Base-by-base conservation (phyloP, 305 asterid species). In the Fraxinus dipetala region DNA sequence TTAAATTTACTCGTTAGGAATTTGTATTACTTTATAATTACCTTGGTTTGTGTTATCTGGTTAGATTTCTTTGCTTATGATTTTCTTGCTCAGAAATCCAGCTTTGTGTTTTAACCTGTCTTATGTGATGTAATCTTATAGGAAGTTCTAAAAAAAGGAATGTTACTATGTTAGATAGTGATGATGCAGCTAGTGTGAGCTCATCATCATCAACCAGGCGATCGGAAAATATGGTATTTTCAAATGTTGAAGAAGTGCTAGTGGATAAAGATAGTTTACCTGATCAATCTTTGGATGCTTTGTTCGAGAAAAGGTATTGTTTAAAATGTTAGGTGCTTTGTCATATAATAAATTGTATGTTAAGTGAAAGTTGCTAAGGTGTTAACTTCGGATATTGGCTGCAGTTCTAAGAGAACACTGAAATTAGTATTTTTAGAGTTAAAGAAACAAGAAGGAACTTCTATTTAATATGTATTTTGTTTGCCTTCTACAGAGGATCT, bases 251-350 rank as follows among this genome's bases (percentile, higher is more conserved):
- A 87, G 98, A 94, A 63, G 90, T 91, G 83, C 85, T 87, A 78
- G 84, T 88, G 63, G 93, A 88, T 26, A 91, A 84, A 84, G 99
- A 91, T 40, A 72, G 84, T 74, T 22, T 93, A 83, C 97, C 93
- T 82, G 99, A 95, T 85, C 92, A 92, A 67, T 84, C 85, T 65
- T 76, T 95, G 84, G 99, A 95, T 80, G 93, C 90, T 78, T 90
- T 95, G 78, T 95, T 85, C 28, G 98, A 95, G 89, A 95, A 94
- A 87, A 93, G 99, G 99, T 95, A 82, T 65, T 61, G 77, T 36
- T 78, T 79, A 6, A 34, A 13, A 20, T 73, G 9, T 48, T 16
- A 28, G 4, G 67, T 45, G 0, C 79, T 2, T 9, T 78, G 10
- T 0, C 35, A 34, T 59, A 11, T 1, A 72, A 61, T 86, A 38